These are phyloP conservation scores for Ophiostoma triangulosporum DNA, from an alignment of 2,329 filamentous ascomycete genomes.

Conservation along the genomic window DNA sequence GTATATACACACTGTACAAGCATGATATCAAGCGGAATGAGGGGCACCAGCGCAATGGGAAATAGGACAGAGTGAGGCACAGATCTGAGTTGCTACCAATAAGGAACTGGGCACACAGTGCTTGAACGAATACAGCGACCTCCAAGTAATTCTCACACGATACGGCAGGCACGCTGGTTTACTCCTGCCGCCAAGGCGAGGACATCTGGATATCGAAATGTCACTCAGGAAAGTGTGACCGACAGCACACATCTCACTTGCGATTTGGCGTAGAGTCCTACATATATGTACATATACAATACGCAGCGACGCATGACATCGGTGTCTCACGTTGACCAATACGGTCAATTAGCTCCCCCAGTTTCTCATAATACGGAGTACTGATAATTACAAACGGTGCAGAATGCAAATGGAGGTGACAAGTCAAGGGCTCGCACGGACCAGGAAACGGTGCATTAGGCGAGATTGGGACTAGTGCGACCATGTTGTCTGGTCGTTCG, in stretches of 20 bases:
- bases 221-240: neutral
- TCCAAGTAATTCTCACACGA: too few relatives aligned
- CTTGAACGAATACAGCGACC: too few relatives aligned
- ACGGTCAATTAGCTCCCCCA: neutral
- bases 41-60: neutral
- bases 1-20: neutral
- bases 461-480: constrained; percentile 8
- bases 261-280: neutral
- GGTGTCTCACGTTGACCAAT: neutral
- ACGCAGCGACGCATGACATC: neutral
- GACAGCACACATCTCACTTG: neutral
- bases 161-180: neutral
- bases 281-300: neutral
- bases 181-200: neutral
- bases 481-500: constrained; percentile 9
- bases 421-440: constrained; percentile 10
- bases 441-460: constrained; percentile 12
- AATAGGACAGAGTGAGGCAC: neutral
- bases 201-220: neutral
- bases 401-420: constrained; percentile 8
- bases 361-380: neutral
- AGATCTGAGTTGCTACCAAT: too few relatives aligned
- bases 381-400: neutral
- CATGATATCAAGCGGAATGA: neutral
- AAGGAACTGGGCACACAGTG: too few relatives aligned